phyloP scores from a whole-genome alignment of 805 yeast species.

The Tetrapisispora phaffii region DNA sequence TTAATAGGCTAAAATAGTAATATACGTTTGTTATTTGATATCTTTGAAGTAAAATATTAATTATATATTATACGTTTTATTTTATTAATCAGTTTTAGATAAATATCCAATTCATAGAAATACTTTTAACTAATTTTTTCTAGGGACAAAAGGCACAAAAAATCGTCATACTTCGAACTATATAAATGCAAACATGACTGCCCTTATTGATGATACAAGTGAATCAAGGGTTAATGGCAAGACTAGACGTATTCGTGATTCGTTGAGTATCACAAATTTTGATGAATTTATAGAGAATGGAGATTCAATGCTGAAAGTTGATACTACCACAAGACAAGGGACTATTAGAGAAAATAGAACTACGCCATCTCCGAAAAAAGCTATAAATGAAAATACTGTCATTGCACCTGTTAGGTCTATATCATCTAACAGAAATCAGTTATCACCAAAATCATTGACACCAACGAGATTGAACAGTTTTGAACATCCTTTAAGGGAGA shows the following conservation, averaged over 20 bases:
- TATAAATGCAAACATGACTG: not conserved
- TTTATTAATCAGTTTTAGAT: too few relatives aligned
- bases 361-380: conserved; percentile 3
- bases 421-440: not conserved
- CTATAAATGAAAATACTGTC: not conserved
- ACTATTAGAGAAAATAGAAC: not conserved
- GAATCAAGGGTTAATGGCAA: not conserved
- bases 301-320: conserved; percentile 28
- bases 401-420: not conserved
- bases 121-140: too few relatives aligned
- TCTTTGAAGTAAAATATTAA: too few relatives aligned
- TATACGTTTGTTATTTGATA: too few relatives aligned
- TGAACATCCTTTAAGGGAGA: conserved; percentile 2
- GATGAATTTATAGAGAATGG: conserved; percentile 31
- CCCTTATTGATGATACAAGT: not conserved
- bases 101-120: too few relatives aligned
- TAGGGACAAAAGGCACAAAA: too few relatives aligned
- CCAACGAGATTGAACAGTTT: not conserved
- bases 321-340: conserved; percentile 28
- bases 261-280: conserved; percentile 15
- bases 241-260: not conserved
- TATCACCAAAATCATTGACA: not conserved
- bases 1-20: too few relatives aligned
- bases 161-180: too few relatives aligned
- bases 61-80: too few relatives aligned